These are phyloP conservation scores for Ulvella scutata DNA, from an alignment of 139 green algal species.

Conservation along the genomic window DNA sequence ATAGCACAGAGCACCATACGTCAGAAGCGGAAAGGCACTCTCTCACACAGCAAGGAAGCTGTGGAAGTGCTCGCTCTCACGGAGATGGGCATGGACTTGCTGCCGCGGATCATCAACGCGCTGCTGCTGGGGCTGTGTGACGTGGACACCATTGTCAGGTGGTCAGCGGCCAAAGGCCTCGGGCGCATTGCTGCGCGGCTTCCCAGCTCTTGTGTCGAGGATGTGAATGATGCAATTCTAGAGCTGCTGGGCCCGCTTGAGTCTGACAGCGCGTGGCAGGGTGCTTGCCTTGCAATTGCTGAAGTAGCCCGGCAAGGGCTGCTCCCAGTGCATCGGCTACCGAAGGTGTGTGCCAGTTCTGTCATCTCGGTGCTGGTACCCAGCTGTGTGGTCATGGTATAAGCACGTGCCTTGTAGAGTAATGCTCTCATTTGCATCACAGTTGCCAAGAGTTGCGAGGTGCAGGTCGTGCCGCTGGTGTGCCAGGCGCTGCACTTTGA, in stretches of 20 bases:
- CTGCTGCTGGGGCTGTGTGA: conserved; percentile 63
- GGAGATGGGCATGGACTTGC: conserved; percentile 8
- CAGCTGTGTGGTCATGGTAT: no score
- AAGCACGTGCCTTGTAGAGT: no score
- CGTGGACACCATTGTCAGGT: conserved; percentile 87
- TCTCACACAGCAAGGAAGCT: neutral
- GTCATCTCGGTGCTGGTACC: no score
- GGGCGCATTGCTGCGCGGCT: conserved; percentile 67
- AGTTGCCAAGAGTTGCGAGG: neutral
- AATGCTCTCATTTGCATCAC: no score
- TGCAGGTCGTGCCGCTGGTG: conserved; percentile 27
- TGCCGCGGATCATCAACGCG: conserved; percentile 33
- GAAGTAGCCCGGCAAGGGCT: conserved; percentile 83
- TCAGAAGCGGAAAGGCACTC: neutral
- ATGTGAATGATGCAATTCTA: conserved; percentile 64
- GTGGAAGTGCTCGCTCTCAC: neutral
- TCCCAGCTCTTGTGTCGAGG: conserved; percentile 60
- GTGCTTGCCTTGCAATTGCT: conserved; percentile 84
- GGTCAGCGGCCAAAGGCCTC: conserved; percentile 85
- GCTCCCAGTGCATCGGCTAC: conserved; percentile 58
- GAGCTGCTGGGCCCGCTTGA: conserved; percentile 46
- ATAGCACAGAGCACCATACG: neutral
- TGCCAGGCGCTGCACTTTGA: conserved; percentile 74
- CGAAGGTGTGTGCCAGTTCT: neutral
- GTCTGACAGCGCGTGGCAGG: conserved; percentile 80